Evolutionary conservation across 768 basidiomycete species (phyloP), one percentile per base, ranked within the genome.

Genomic region (Tylopilus felleus): DNA sequence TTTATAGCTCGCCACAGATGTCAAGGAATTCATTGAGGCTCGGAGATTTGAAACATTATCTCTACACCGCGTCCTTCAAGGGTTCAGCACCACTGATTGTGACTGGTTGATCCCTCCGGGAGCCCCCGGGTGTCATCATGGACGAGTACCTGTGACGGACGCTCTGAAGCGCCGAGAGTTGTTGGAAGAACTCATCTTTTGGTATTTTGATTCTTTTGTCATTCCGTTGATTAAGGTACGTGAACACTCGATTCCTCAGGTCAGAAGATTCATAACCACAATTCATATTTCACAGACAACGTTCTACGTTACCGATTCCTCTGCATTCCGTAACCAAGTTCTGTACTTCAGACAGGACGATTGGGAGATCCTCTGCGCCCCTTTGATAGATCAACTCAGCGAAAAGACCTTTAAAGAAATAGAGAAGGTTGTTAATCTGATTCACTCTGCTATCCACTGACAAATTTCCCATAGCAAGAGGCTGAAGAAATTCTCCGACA

Each of bases 301-400:
- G 0, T 99, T 97, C 72, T 98, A 98, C 69, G 78, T 93, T 41
- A 98, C 97, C 0, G 91, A 98, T 59, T 92, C 95, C 0, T 85
- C 88, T 19, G 88, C 86, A 8, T 92, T 86, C 62, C 79, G 87
- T 38, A 89, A 94, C 56, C 82, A 83, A 41, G 79, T 95, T 1
- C 73, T 98, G 1, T 99, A 95, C 66, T 98, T 97, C 68, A 83
- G 92, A 12, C 93, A 98, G 51, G 93, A 96, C 48, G 94, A 96
- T 60, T 99, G 96, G 97, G 75, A 79, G n/a, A 73, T 71, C 3
- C 77, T 98, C 6, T 95, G 93, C 53, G 73, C 79, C 10, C 97
- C 97, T 1, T 77, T 98, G 25, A 75, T 96, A 12, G 81, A 85
- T 55, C 77, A 83, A n/a, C 77, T 99, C 33, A 82, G 83, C 8